These are phyloP conservation scores for Helminthosporium solani DNA, from an alignment of 2,329 filamentous ascomycete genomes.

Conservation along the genomic window DNA sequence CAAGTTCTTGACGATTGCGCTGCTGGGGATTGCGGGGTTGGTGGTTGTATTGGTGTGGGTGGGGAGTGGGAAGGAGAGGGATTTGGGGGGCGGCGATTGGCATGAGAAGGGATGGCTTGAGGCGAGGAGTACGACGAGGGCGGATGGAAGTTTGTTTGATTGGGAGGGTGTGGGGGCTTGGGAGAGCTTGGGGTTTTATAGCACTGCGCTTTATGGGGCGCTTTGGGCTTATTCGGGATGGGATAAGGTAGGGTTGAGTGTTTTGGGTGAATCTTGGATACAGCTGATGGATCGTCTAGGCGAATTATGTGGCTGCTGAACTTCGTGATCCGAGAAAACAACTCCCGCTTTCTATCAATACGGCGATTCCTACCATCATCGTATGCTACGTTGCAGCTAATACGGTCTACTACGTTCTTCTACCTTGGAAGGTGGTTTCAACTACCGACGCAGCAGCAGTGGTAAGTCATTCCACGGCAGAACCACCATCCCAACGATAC, in stretches of 20 bases:
- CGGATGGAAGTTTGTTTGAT: conserved; percentile 34
- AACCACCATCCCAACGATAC: not conserved
- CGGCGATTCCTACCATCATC: conserved; percentile 62
- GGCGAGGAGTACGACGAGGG: conserved; percentile 26
- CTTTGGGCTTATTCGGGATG: conserved; percentile 41
- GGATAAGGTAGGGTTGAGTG: conserved; percentile 31
- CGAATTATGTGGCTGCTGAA: conserved; percentile 43
- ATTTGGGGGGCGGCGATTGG: conserved; percentile 38
- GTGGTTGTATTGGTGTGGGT: conserved; percentile 33
- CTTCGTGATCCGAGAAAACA: conserved; percentile 36
- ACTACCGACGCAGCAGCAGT: conserved; percentile 65
- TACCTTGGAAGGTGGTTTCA: conserved; percentile 61
- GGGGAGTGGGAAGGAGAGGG: conserved; percentile 30
- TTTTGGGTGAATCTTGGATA: not conserved
- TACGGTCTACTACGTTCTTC: conserved; percentile 62
- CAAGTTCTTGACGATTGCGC: conserved; percentile 36
- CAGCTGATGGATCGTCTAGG: conserved; percentile 18
- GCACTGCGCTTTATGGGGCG: conserved; percentile 53
- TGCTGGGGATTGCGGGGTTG: conserved; percentile 41
- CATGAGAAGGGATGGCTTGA: conserved; percentile 36
- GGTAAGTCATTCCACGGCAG: conserved; percentile 42
- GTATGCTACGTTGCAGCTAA: conserved; percentile 62
- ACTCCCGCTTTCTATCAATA: conserved; percentile 63
- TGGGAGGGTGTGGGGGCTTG: conserved; percentile 50
- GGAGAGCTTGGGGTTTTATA: conserved; percentile 62